Percentiles rank a stretch among this genome's conserved stretches.
These are phyloP conservation scores for Solanum bulbocastanum DNA, from an alignment of 257 asterid species.

Conservation along the genomic window DNA sequence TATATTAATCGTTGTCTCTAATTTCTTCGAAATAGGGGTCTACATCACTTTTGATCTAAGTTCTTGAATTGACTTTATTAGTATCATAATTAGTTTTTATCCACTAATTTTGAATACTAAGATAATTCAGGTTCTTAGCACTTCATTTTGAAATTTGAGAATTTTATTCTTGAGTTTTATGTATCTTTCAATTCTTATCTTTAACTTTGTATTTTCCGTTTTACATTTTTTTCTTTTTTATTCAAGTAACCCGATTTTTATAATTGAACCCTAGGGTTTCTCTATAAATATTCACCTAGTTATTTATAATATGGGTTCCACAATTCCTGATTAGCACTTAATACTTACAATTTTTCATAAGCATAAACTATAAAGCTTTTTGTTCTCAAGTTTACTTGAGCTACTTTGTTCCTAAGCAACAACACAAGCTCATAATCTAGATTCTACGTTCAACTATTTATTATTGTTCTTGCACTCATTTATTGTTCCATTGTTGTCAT, in stretches of 20 bases:
- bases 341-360: neutral
- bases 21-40: too few species aligned
- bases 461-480: neutral
- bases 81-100: too few species aligned
- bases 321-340: neutral
- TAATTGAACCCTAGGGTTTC: too few species aligned
- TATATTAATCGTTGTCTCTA: too few species aligned
- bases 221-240: neutral
- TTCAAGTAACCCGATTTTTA: too few species aligned
- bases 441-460: neutral
- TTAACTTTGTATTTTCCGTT: too few species aligned
- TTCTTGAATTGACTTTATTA: too few species aligned
- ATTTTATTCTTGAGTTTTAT: neutral
- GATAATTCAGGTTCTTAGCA: too few species aligned
- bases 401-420: neutral
- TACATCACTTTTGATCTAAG: too few species aligned
- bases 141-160: neutral
- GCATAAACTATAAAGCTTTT: neutral
- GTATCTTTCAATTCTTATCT: neutral
- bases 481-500: neutral
- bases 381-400: neutral
- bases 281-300: too few species aligned
- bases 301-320: neutral
- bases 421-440: neutral
- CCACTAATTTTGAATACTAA: too few species aligned